Conservation (phyloP, 768 basidiomycete genomes). For the Macrolepiota albuminosa region DNA sequence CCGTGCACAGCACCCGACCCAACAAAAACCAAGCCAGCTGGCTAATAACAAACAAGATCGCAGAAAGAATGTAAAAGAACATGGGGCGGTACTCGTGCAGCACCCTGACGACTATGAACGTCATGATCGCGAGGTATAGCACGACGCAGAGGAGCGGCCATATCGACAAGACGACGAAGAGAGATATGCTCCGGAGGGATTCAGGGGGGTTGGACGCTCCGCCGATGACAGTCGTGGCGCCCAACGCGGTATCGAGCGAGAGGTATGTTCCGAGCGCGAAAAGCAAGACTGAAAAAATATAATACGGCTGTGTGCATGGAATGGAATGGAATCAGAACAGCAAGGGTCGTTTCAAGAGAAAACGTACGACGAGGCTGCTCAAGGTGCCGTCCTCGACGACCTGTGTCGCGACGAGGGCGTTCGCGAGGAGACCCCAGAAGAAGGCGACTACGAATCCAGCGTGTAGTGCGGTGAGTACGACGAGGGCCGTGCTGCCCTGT, state of each 20-base stretch:
- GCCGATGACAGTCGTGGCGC: slow-evolving; percentile 58
- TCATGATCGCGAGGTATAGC: slow-evolving; percentile 70
- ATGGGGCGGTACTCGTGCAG: slow-evolving; percentile 80
- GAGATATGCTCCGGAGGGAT: slow-evolving; percentile 57
- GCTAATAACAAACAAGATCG: slow-evolving; percentile 70
- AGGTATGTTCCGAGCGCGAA: slow-evolving; percentile 80
- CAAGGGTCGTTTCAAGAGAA: background rate
- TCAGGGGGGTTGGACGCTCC: slow-evolving; percentile 50
- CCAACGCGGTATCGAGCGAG: slow-evolving; percentile 72
- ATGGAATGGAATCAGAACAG: background rate
- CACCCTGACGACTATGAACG: slow-evolving; percentile 70
- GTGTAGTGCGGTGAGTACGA: slow-evolving; percentile 72
- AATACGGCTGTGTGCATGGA: slow-evolving; percentile 48
- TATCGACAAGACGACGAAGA: slow-evolving; percentile 78
- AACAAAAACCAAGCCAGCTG: slow-evolving; percentile 86
- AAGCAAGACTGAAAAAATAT: slow-evolving; percentile 48
- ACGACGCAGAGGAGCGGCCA: slow-evolving; percentile 58
- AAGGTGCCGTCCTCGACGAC: slow-evolving; percentile 88
- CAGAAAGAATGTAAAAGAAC: slow-evolving; percentile 70
- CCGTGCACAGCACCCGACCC: slow-evolving; percentile 69
- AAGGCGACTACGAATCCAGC: slow-evolving; percentile 70
- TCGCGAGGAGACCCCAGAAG: slow-evolving; percentile 77
- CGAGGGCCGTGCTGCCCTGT: slow-evolving; percentile 71
- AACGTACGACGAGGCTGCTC: slow-evolving; percentile 58
- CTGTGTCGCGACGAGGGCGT: slow-evolving; percentile 80